phyloP scores from a whole-genome alignment of 2,329 filamentous ascomycete genomes.

The Domatiomyces globalis region DNA sequence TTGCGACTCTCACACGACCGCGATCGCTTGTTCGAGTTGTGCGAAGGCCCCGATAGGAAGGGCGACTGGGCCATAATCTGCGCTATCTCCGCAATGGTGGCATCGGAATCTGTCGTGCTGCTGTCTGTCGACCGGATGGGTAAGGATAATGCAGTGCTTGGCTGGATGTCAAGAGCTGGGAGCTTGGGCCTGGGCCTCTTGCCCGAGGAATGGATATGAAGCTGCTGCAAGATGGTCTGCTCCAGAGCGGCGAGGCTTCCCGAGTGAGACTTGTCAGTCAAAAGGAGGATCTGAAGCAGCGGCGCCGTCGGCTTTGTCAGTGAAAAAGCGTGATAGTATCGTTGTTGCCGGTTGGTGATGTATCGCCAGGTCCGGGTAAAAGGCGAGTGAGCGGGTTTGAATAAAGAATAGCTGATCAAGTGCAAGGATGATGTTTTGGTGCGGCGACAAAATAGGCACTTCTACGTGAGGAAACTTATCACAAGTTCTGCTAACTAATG shows the following conservation, averaged over 20 bases:
- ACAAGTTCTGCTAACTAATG: neutral
- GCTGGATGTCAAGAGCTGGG: constrained; percentile 11
- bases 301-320: constrained; percentile 16
- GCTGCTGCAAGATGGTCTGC: constrained; percentile 15
- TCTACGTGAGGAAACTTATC: too few relatives aligned
- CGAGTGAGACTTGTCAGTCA: constrained; percentile 4
- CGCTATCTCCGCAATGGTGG: constrained; percentile 13
- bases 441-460: neutral
- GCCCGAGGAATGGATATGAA: constrained; percentile 14
- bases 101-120: constrained; percentile 6
- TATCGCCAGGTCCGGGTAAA: constrained; percentile 1
- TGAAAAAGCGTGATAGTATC: constrained; percentile 15
- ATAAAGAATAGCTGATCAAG: neutral
- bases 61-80: constrained; percentile 15
- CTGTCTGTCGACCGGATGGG: constrained; percentile 6
- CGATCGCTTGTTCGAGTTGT: constrained; percentile 9
- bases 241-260: constrained; percentile 3
- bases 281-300: constrained; percentile 12
- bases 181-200: constrained; percentile 10
- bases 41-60: constrained; percentile 8
- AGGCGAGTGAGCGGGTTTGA: neutral
- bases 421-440: neutral
- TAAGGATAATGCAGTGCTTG: constrained; percentile 11
- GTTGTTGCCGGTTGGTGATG: constrained; percentile 8
- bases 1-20: constrained; percentile 11